A percentile compares a stretch with the other conserved stretches of the same genome.
phyloP scores from a whole-genome alignment of 2,329 filamentous ascomycete species.

The Xylariomycetidae sp. region DNA sequence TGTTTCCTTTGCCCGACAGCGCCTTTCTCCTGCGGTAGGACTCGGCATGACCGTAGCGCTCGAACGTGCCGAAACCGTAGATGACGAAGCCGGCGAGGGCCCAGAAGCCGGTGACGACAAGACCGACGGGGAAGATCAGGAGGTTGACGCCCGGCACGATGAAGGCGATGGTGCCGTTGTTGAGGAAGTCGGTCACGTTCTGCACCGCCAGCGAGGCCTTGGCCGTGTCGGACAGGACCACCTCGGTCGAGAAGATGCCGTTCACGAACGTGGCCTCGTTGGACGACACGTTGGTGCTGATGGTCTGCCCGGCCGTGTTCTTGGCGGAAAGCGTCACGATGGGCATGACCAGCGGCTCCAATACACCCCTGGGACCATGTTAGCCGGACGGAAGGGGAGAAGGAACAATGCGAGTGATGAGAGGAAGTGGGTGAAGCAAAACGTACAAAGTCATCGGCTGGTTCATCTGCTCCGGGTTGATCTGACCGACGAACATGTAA shows the following conservation, averaged over 20 bases:
- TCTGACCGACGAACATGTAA: slow-evolving; percentile 63
- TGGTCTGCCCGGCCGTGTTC: slow-evolving; percentile 41
- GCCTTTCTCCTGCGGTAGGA: slow-evolving; percentile 50
- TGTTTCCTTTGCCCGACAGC: slow-evolving; percentile 30
- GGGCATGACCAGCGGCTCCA: slow-evolving; percentile 62
- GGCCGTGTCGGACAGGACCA: slow-evolving; percentile 45
- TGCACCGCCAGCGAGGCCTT: slow-evolving; percentile 45
- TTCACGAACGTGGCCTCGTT: slow-evolving; percentile 67
- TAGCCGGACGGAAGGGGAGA: slow-evolving; percentile 4
- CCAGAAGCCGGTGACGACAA: slow-evolving; percentile 62
- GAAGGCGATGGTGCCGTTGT: slow-evolving; percentile 54
- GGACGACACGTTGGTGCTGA: slow-evolving; percentile 60
- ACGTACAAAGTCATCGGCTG: slow-evolving; percentile 53
- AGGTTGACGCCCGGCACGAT: slow-evolving; percentile 63
- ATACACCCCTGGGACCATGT: slow-evolving; percentile 37
- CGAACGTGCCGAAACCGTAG: slow-evolving; percentile 59
- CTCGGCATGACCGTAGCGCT: slow-evolving; percentile 60
- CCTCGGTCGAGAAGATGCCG: slow-evolving; percentile 59
- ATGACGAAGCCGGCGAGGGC: slow-evolving; percentile 47
- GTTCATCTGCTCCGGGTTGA: slow-evolving; percentile 51
- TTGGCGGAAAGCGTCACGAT: slow-evolving; percentile 59
- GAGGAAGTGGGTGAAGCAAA: not conserved
- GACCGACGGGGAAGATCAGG: slow-evolving; percentile 63
- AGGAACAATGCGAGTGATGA: too few species aligned
- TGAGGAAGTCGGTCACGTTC: slow-evolving; percentile 36